Base-by-base conservation (phyloP, 495 filamentous ascomycete species). In the Aspergillus bertholletiae region DNA sequence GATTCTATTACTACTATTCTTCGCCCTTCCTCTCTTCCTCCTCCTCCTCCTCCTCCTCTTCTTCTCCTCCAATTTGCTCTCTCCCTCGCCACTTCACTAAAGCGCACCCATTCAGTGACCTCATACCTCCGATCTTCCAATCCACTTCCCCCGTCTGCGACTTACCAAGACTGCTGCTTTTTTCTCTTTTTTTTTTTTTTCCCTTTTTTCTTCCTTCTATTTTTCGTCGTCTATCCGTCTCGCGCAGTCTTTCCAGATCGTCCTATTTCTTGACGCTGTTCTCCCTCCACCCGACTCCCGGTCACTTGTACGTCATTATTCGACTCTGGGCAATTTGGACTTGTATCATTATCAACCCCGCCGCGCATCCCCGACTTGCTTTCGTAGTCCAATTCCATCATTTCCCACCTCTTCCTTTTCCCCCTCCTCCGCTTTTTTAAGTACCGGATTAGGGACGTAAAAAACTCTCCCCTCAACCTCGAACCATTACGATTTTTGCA, bases 241-340 rank as follows among this genome's bases (percentile, higher is more conserved):
- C n/a, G n/a, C n/a, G n/a, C n/a, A n/a, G n/a, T n/a, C n/a, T n/a
- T n/a, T 37, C 48, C 26, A 32, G 34, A 24, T 46, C 48, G 30
- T 18, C 39, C 23, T 44, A 35, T 32, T 26, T 20, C 17, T 34
- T n/a, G n/a, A n/a, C n/a, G n/a, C 39, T 17, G 3, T 53, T 47
- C 26, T 24, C 24, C 17, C 49, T 30, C 50, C 28, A 32, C 47
- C 52, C 53, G 24, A 53, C 45, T 32, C 41, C 21, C 24, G 26
- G 41, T 55, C 65, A 57, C 56, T 55, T 46, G 55, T 70, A 70
- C 69, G 69, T 70, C 67, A 70, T 63, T 57, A 62, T 66, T 61
- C 65, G 54, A 47, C 57, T 58, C 59, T 54, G 51, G 52, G 30
- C 51, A 53, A 4, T 28, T 28, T 4, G 26, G 8, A 55, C 58